Evolutionary conservation across 495 filamentous ascomycete species (phyloP).

Genomic region (Neurospora sp.): DNA sequence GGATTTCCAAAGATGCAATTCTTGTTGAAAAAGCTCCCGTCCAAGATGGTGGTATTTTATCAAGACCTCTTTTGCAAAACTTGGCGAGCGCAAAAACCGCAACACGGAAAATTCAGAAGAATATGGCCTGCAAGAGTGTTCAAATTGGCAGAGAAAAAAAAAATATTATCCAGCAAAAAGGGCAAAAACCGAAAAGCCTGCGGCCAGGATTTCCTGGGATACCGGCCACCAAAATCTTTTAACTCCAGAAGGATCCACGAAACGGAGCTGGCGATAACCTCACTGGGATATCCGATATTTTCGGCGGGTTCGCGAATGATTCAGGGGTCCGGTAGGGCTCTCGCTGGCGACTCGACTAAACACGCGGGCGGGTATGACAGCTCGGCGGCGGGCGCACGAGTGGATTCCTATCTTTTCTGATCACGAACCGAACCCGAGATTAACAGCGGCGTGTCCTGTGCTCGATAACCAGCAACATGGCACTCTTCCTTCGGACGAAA

Average conservation of each 20-base stretch:
- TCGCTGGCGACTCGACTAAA: constrained; percentile 7
- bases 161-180: constrained; percentile 8
- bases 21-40: constrained; percentile 1
- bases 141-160: constrained; percentile 6
- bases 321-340: constrained; percentile 9
- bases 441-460: constrained; percentile 1
- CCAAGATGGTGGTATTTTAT: constrained; percentile 3
- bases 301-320: constrained; percentile 7
- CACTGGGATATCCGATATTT: constrained; percentile 18
- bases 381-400: constrained; percentile 7
- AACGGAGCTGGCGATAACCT: constrained; percentile 18
- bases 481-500: constrained; percentile 8
- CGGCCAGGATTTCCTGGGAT: constrained; percentile 22
- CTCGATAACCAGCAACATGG: constrained; percentile 3
- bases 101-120: constrained; percentile 13
- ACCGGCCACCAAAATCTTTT: constrained; percentile 17
- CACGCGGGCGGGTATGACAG: constrained; percentile 10
- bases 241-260: constrained; percentile 23
- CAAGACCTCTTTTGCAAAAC: constrained; percentile 5
- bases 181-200: constrained; percentile 19
- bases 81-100: constrained; percentile 10
- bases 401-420: constrained; percentile 1
- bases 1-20: constrained; percentile 7
- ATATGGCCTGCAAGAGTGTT: constrained; percentile 1
- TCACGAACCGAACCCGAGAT: not conserved